These are phyloP conservation scores for Wallacemonas sp. DNA, from an alignment of 208 protist species.

Conservation along the genomic window DNA sequence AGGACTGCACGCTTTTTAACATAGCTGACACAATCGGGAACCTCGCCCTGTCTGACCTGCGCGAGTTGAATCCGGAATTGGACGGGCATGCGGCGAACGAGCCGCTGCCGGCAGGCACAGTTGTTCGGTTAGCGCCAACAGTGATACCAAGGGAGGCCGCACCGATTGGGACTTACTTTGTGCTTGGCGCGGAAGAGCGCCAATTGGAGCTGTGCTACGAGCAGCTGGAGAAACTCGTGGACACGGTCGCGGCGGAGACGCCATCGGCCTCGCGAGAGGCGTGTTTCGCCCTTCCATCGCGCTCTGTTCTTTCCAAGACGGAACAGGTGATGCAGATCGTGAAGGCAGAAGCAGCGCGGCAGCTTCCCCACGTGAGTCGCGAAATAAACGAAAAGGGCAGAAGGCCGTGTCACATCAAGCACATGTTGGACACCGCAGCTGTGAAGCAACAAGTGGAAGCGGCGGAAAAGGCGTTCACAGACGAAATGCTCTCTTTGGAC, in stretches of 20 bases:
- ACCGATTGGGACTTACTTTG: conserved; percentile 40
- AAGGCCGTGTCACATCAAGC: conserved; percentile 37
- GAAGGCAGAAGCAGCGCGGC: conserved; percentile 47
- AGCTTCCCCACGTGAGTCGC: conserved; percentile 38
- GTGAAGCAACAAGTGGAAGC: conserved; percentile 29
- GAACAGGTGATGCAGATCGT: conserved; percentile 49
- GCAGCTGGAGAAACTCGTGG: conserved; percentile 30
- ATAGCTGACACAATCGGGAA: conserved; percentile 4
- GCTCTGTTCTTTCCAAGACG: conserved; percentile 48
- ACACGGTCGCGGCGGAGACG: conserved; percentile 17
- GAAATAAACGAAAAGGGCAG: conserved; percentile 28
- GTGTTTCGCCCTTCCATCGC: conserved; percentile 34
- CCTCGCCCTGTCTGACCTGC: conserved; percentile 46
- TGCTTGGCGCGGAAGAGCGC: conserved; percentile 42
- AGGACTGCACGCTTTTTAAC: neutral
- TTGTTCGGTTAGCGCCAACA: conserved; percentile 39
- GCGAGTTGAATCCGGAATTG: conserved; percentile 47
- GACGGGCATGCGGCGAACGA: conserved; percentile 21
- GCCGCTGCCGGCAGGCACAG: conserved; percentile 39
- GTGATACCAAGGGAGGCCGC: conserved; percentile 18
- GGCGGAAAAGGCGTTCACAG: conserved; percentile 32
- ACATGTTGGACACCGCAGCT: conserved; percentile 58
- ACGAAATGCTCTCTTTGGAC: conserved; percentile 18
- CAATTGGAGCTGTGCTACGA: conserved; percentile 38
- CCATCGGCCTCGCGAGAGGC: neutral